Evolutionary conservation across 2,329 filamentous ascomycete genomes (phyloP), one percentile per base, ranked within the genome.

Genomic region (Endothia cerciana): DNA sequence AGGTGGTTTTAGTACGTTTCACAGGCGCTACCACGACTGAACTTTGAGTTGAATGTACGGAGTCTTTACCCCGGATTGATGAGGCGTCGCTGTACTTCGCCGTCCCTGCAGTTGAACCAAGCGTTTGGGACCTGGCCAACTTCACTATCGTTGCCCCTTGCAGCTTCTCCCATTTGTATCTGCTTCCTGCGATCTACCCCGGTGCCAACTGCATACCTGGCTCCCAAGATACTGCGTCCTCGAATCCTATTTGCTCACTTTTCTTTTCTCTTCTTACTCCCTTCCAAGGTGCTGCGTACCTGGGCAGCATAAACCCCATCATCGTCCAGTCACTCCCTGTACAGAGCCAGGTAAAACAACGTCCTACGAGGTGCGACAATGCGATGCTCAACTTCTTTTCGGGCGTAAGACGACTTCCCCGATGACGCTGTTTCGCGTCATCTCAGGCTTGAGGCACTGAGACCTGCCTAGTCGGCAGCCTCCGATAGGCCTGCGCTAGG

Each of bases 361-460:
- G 6, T 2, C 13, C 51, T 33, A 15, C 15, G n/a, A n/a, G n/a
- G 51, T 51, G 47, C 10, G 13, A 25, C 25, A 30, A 5, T 13
- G 47, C 22, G 47, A 11, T 51, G 22, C 47, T 45, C 47, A 25
- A 22, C 47, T 51, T 28, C 4, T 15, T 3, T 28, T 7, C 8
- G 41, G 41, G 41, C 41, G 19, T 17, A 22, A 45, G 25, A 53
- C 15, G 15, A 22, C 53, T 36, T 7, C 36, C 53, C 53, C 15
- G 4, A 43, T 59, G 57, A 59, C 57, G 57, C 40, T 30, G 57
- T n/a, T 8, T 30, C 25, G 57, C 57, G 57, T 59, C 57, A 59
- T 59, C 25, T 43, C 40, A 30, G n/a, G 28, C 51, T n/a, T 8
- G 3, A 55, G 51, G 17, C 28, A 11, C 51, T 36, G 28, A n/a